Percentiles rank a stretch among this genome's conserved stretches.
phyloP scores from a whole-genome alignment of 2,329 filamentous ascomycete genomes.

The Harringtonia aguacate region DNA sequence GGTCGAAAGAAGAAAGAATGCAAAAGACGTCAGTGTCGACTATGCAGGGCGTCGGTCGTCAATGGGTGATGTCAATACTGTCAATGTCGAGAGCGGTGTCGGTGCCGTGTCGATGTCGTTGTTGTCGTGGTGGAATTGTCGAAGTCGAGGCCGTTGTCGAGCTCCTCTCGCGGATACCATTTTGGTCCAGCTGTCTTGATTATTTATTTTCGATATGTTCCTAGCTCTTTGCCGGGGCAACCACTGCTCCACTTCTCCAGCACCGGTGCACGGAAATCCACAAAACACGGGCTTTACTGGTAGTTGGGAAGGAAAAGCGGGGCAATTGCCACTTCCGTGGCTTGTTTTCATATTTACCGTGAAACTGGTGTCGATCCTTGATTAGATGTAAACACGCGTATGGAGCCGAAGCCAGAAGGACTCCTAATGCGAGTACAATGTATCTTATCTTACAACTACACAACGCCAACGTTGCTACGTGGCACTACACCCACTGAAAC shows the following conservation, averaged over 20 bases:
- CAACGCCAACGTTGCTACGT: too few relatives aligned
- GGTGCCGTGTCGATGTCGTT: background rate
- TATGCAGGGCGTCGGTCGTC: background rate
- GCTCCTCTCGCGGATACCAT: background rate
- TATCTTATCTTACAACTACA: too few relatives aligned
- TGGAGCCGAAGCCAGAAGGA: too few relatives aligned
- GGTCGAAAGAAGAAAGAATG: background rate
- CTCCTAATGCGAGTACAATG: too few relatives aligned
- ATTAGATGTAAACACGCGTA: too few relatives aligned
- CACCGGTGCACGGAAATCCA: background rate
- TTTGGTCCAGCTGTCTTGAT: background rate
- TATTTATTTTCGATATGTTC: background rate
- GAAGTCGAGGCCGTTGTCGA: background rate
- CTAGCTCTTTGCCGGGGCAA: conserved; percentile 3
- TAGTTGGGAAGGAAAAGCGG: too few relatives aligned
- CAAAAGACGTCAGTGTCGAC: background rate
- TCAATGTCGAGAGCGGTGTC: background rate
- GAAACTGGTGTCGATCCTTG: too few relatives aligned
- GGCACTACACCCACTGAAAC: too few relatives aligned
- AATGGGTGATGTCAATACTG: background rate
- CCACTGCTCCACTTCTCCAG: background rate
- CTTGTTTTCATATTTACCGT: too few relatives aligned
- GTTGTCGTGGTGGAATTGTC: background rate
- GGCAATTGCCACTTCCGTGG: too few relatives aligned
- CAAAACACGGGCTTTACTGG: too few relatives aligned